These are phyloP conservation scores for Kandelia obovata DNA, from an alignment of 345 rosid species.

Conservation along the genomic window DNA sequence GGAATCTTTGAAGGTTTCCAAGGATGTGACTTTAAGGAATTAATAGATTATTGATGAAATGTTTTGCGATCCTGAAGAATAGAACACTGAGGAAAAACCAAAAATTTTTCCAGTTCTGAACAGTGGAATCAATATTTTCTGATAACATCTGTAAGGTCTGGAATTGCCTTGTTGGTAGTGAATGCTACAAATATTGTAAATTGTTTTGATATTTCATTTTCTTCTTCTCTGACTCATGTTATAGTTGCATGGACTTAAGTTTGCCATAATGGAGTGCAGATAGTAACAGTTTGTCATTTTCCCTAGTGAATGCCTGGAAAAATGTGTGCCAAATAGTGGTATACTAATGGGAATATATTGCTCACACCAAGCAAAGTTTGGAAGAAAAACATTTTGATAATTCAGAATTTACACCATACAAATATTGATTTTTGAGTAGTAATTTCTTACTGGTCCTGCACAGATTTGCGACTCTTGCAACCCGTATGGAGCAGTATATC, in stretches of 20 bases:
- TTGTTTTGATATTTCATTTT: background rate
- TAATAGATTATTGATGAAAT: background rate
- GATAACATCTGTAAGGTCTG: too few species aligned
- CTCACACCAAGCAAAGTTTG: too few species aligned
- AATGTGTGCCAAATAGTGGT: too few species aligned
- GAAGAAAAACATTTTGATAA: too few species aligned
- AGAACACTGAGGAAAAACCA: too few species aligned
- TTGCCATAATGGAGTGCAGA: background rate
- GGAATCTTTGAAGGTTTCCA: background rate
- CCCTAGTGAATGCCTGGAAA: too few species aligned
- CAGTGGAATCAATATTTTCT: too few species aligned
- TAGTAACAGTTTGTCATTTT: background rate
- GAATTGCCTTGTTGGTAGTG: background rate
- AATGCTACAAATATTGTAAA: background rate
- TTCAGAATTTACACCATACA: too few species aligned
- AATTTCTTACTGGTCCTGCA: constrained; percentile 11
- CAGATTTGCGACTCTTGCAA: constrained; percentile 96
- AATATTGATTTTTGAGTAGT: constrained; percentile 5
- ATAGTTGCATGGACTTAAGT: background rate
- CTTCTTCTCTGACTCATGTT: background rate
- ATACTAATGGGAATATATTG: too few species aligned
- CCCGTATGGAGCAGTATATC: constrained; percentile 99
- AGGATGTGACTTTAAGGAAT: background rate
- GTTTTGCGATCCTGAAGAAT: background rate
- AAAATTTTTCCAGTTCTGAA: too few species aligned